These are phyloP conservation scores for Hymenoscyphus fraxineus DNA, from an alignment of 2,329 filamentous ascomycete genomes.

Conservation along the genomic window DNA sequence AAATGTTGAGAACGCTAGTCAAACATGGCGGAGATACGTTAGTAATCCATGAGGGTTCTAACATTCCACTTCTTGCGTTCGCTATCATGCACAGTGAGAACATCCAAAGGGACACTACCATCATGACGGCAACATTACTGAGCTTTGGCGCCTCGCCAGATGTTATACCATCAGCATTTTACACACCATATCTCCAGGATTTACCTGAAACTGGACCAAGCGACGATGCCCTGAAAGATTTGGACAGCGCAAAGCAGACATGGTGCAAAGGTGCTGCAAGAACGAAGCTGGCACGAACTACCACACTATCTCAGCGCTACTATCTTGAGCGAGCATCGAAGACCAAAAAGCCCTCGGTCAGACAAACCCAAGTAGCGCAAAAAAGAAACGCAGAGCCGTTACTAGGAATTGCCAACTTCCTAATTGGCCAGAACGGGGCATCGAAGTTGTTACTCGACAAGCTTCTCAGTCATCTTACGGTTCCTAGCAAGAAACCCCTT, in stretches of 20 bases:
- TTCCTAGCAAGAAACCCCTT: constrained; percentile 34
- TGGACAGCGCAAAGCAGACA: constrained; percentile 16
- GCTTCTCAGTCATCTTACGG: constrained; percentile 34
- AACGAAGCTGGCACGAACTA: constrained; percentile 26
- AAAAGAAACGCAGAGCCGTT: constrained; percentile 28
- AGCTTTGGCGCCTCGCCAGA: constrained; percentile 32
- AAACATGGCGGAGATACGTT: constrained; percentile 20
- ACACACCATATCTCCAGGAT: constrained; percentile 24
- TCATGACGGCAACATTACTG: constrained; percentile 30
- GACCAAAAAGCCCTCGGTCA: constrained; percentile 23
- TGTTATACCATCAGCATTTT: constrained; percentile 32
- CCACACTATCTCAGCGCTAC: constrained; percentile 36
- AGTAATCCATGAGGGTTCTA: constrained; percentile 22
- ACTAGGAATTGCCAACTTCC: constrained; percentile 35
- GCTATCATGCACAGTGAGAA: constrained; percentile 30
- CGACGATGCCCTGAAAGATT: constrained; percentile 11
- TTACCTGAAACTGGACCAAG: constrained; percentile 23
- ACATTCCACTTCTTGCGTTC: constrained; percentile 34
- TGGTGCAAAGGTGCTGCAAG: constrained; percentile 29
- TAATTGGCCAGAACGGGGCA: constrained; percentile 37
- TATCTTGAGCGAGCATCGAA: constrained; percentile 30
- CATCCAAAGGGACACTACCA: constrained; percentile 29
- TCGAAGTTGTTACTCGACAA: constrained; percentile 27
- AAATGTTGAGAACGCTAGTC: constrained; percentile 26
- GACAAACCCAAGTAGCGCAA: constrained; percentile 31